These are phyloP conservation scores for Helichrysum umbraculigerum DNA, from an alignment of 129 eudicot genomes.

Conservation along the genomic window DNA sequence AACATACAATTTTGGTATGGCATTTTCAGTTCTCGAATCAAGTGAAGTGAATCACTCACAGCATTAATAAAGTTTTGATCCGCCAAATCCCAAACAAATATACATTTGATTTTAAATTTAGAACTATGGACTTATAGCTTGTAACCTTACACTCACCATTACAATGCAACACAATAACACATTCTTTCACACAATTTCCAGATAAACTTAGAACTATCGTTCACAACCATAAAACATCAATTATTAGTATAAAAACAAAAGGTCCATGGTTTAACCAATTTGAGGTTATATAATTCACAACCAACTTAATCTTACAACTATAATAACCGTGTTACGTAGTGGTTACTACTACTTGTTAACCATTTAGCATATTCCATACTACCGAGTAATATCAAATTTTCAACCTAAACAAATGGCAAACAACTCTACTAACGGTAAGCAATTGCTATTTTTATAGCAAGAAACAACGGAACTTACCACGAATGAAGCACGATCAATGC, in stretches of 20 bases:
- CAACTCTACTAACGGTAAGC: background rate
- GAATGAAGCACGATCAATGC: slow-evolving; percentile 62
- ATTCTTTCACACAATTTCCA: no score
- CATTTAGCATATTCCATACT: background rate
- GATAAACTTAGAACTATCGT: background rate
- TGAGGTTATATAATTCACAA: background rate
- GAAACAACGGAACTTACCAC: slow-evolving; percentile 40
- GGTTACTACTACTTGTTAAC: background rate
- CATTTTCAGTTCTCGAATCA: slow-evolving; percentile 10
- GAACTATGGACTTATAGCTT: background rate
- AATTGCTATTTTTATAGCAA: no score
- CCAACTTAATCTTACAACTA: background rate
- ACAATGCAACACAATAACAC: background rate
- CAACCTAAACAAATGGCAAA: no score
- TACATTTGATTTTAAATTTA: background rate
- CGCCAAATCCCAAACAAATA: background rate
- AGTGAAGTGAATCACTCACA: background rate
- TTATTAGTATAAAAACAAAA: no score
- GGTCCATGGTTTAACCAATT: background rate
- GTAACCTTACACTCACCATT: background rate
- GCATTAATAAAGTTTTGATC: background rate
- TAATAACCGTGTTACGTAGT: background rate
- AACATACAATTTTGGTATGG: background rate
- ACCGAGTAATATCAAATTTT: background rate
- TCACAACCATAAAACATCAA: background rate